A percentile compares a stretch with the other conserved stretches of the same genome.
These are phyloP conservation scores for Raffaelea albimanens DNA, from an alignment of 2,329 filamentous ascomycete genomes.

Conservation along the genomic window DNA sequence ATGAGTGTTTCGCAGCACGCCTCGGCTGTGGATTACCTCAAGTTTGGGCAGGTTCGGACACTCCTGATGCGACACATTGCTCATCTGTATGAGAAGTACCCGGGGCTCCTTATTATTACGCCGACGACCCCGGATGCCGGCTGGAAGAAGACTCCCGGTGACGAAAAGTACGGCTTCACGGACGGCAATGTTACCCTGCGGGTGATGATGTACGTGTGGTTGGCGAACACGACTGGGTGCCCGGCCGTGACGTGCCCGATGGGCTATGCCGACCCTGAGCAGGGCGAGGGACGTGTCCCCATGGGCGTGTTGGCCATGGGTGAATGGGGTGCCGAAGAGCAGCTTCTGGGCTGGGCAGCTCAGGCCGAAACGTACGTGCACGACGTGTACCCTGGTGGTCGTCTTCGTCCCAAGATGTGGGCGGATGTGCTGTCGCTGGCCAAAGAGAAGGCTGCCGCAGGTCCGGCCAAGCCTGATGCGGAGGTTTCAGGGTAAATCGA, in stretches of 20 bases:
- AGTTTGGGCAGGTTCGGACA: constrained; percentile 63
- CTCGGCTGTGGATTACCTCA: constrained; percentile 59
- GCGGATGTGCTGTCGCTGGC: constrained; percentile 42
- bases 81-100: constrained; percentile 57
- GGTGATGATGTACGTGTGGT: constrained; percentile 78
- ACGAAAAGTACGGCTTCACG: constrained; percentile 60
- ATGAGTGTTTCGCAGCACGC: constrained; percentile 56
- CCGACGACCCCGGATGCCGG: constrained; percentile 70
- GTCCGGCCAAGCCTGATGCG: not conserved
- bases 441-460: constrained; percentile 12
- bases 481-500: constrained; percentile 4
- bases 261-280: constrained; percentile 54
- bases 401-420: constrained; percentile 45
- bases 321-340: constrained; percentile 59
- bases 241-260: constrained; percentile 68
- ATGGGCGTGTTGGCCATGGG: constrained; percentile 54
- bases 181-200: constrained; percentile 65
- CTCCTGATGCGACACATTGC: constrained; percentile 73
- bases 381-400: constrained; percentile 31
- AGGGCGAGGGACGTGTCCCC: constrained; percentile 50
- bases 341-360: constrained; percentile 49
- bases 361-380: constrained; percentile 49
- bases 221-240: constrained; percentile 73
- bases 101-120: constrained; percentile 68
- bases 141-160: constrained; percentile 53